These are phyloP conservation scores for Jacaranda copaia DNA, from an alignment of 257 asterid species.

Conservation along the genomic window DNA sequence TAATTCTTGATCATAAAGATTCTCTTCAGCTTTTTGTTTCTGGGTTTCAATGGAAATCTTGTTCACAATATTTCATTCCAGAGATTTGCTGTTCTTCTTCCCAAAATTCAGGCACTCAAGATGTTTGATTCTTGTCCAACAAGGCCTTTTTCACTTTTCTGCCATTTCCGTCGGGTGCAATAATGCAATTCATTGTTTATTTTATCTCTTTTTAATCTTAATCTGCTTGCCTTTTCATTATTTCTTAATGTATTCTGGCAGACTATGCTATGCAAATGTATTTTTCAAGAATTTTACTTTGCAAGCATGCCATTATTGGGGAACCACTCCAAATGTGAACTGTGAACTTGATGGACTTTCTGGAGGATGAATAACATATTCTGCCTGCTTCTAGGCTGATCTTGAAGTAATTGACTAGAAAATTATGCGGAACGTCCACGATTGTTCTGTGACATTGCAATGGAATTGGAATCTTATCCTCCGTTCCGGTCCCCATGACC, in stretches of 20 bases:
- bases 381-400: too few species aligned
- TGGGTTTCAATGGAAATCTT: not conserved
- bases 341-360: too few species aligned
- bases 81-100: not conserved
- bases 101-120: conserved; percentile 32
- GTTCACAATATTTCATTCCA: not conserved
- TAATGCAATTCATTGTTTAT: not conserved
- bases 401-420: too few species aligned
- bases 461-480: too few species aligned
- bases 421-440: too few species aligned
- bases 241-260: conserved; percentile 46
- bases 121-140: conserved; percentile 44
- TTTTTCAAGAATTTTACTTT: conserved; percentile 39
- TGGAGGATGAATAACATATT: too few species aligned
- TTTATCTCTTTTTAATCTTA: not conserved
- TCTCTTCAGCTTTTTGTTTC: not conserved
- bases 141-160: conserved; percentile 1
- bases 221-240: conserved; percentile 21
- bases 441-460: too few species aligned
- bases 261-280: conserved; percentile 37
- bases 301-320: conserved; percentile 53
- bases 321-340: conserved; percentile 50
- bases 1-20: not conserved
- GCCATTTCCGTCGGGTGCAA: conserved; percentile 16
- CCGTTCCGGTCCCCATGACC: too few species aligned